A percentile compares a stretch with the other conserved stretches of the same genome.
Evolutionary conservation across 169 alveolate genomes (phyloP).

Genomic region (Plasmodium falciparum): DNA sequence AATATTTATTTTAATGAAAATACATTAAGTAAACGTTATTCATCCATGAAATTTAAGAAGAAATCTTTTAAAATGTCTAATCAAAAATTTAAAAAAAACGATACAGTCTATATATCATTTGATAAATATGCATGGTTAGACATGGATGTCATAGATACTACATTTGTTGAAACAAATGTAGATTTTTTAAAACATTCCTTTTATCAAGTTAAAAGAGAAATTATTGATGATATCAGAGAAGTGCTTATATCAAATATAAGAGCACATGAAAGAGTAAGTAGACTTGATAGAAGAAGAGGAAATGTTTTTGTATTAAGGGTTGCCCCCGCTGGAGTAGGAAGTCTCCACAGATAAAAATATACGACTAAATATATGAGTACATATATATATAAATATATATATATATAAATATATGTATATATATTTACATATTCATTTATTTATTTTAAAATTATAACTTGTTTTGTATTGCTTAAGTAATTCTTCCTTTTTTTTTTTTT

Average conservation of each 20-base stretch:
- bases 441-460: background rate
- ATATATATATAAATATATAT: background rate
- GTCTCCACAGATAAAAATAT: conserved; percentile 42
- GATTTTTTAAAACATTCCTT: conserved; percentile 89
- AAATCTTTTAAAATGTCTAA: background rate
- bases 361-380: no score
- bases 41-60: conserved; percentile 24
- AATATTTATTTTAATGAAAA: conserved; percentile 38
- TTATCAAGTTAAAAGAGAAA: conserved; percentile 91
- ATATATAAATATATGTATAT: background rate
- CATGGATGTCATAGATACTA: conserved; percentile 92
- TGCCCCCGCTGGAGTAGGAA: conserved; percentile 87
- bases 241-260: conserved; percentile 86
- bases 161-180: conserved; percentile 91
- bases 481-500: conserved; percentile 1
- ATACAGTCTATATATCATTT: conserved; percentile 69
- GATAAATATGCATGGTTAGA: conserved; percentile 87
- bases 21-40: conserved; percentile 18
- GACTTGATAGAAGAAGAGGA: conserved; percentile 91
- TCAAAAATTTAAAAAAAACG: conserved; percentile 18
- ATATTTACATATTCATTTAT: background rate
- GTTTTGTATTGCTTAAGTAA: background rate
- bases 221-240: conserved; percentile 91
- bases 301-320: conserved; percentile 90
- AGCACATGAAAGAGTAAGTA: conserved; percentile 88